A percentile compares a stretch with the other conserved stretches of the same genome.
Conservation (phyloP, 129 eudicot genomes). For the Scalesia atractyloides region DNA sequence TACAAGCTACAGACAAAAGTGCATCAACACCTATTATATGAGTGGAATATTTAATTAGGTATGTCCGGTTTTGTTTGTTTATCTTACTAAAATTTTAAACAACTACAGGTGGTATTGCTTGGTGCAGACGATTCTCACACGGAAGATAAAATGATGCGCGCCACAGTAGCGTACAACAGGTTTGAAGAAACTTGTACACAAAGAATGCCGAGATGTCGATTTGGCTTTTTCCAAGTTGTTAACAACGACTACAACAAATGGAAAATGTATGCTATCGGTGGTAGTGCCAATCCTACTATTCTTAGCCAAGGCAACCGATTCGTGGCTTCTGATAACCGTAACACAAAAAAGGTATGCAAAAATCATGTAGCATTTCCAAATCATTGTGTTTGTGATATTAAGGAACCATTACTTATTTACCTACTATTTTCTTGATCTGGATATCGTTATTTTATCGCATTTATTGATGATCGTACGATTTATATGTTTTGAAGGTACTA, state of each 20-base stretch:
- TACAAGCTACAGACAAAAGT: too few species aligned
- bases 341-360: constrained; percentile 48
- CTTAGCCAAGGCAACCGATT: constrained; percentile 86
- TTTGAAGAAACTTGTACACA: constrained; percentile 63
- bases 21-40: too few species aligned
- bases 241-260: constrained; percentile 80
- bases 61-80: too few species aligned
- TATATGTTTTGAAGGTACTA: constrained; percentile 46
- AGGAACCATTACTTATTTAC: too few species aligned
- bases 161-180: constrained; percentile 67
- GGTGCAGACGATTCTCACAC: constrained; percentile 54
- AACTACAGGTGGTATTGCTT: constrained; percentile 61
- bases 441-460: too few species aligned
- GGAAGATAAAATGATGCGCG: constrained; percentile 61
- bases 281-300: constrained; percentile 74
- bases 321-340: constrained; percentile 46
- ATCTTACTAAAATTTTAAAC: background rate
- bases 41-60: too few species aligned
- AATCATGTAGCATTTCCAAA: too few species aligned
- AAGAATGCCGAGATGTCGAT: constrained; percentile 81
- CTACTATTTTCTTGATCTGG: too few species aligned
- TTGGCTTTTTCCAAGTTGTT: constrained; percentile 77
- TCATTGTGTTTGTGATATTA: too few species aligned
- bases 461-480: too few species aligned
- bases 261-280: constrained; percentile 90